phyloP scores from a whole-genome alignment of 2,329 filamentous ascomycete species.

The Phaeosphaeria sp. region DNA sequence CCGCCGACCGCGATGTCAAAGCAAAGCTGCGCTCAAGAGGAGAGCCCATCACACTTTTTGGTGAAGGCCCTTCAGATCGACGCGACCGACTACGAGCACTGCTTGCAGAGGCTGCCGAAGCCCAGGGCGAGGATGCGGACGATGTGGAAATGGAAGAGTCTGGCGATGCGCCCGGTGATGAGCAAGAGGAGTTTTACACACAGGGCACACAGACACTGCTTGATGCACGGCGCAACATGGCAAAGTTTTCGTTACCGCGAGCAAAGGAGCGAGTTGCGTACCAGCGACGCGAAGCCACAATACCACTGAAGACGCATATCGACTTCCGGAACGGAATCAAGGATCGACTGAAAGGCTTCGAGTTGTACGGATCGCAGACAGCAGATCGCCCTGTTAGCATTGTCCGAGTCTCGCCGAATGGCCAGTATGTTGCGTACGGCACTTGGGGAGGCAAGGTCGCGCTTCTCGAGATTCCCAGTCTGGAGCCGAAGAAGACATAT shows the following conservation, averaged over 20 bases:
- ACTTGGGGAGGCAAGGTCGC: constrained; percentile 94
- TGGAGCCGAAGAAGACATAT: constrained; percentile 77
- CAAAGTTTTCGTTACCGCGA: constrained; percentile 81
- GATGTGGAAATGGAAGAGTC: constrained; percentile 60
- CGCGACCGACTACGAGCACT: constrained; percentile 86
- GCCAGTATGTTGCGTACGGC: constrained; percentile 82
- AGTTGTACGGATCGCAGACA: constrained; percentile 91
- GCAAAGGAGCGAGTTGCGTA: constrained; percentile 78
- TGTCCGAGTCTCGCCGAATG: constrained; percentile 86
- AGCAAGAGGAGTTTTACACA: constrained; percentile 88
- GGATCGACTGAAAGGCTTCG: constrained; percentile 80
- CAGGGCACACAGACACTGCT: constrained; percentile 77
- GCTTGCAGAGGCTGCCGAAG: constrained; percentile 75
- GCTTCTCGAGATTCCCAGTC: constrained; percentile 80
- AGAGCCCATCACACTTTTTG: constrained; percentile 94
- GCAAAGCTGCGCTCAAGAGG: constrained; percentile 73
- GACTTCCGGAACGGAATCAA: constrained; percentile 91
- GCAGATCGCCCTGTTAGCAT: constrained; percentile 92
- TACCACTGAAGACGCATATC: constrained; percentile 87
- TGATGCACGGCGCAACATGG: constrained; percentile 78
- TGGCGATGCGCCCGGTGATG: constrained; percentile 64
- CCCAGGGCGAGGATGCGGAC: constrained; percentile 58
- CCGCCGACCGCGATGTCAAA: constrained; percentile 88
- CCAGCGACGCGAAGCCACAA: constrained; percentile 81
- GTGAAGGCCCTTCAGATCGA: constrained; percentile 84